A percentile compares a stretch with the other conserved stretches of the same genome.
These are phyloP conservation scores for Moelleriella libera DNA, from an alignment of 2,329 filamentous ascomycete species.

Conservation along the genomic window DNA sequence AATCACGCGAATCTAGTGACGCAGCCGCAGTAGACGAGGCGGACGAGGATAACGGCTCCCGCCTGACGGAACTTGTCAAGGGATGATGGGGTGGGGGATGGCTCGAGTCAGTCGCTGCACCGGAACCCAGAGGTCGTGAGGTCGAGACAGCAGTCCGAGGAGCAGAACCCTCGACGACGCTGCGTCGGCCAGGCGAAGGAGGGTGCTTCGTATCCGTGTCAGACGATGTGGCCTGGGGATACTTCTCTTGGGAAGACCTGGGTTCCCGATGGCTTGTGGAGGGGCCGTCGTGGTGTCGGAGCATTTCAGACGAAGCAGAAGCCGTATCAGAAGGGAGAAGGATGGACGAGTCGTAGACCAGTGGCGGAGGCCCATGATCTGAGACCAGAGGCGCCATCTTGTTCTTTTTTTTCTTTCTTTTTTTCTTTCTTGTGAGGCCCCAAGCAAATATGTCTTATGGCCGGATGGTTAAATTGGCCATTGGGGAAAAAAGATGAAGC, in stretches of 20 bases:
- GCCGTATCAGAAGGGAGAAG: constrained; percentile 19
- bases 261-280: constrained; percentile 6
- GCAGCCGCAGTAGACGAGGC: constrained; percentile 33
- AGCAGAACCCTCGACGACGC: neutral
- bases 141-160: constrained; percentile 6
- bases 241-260: constrained; percentile 4
- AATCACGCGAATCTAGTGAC: constrained; percentile 12
- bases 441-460: constrained; percentile 8
- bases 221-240: neutral
- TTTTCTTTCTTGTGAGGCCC: constrained; percentile 1
- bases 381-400: constrained; percentile 11
- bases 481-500: constrained; percentile 5
- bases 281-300: constrained; percentile 3
- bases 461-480: constrained; percentile 7
- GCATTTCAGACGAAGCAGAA: constrained; percentile 22
- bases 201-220: constrained; percentile 3
- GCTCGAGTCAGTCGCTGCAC: constrained; percentile 2
- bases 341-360: constrained; percentile 3
- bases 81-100: constrained; percentile 4
- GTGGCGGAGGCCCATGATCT: constrained; percentile 1
- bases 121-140: constrained; percentile 5
- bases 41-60: constrained; percentile 45
- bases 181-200: constrained; percentile 3
- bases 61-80: constrained; percentile 29
- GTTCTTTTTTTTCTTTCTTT: neutral